Base-by-base conservation (phyloP, 176 grass and related monocot species). In the Juncus inflexus region DNA sequence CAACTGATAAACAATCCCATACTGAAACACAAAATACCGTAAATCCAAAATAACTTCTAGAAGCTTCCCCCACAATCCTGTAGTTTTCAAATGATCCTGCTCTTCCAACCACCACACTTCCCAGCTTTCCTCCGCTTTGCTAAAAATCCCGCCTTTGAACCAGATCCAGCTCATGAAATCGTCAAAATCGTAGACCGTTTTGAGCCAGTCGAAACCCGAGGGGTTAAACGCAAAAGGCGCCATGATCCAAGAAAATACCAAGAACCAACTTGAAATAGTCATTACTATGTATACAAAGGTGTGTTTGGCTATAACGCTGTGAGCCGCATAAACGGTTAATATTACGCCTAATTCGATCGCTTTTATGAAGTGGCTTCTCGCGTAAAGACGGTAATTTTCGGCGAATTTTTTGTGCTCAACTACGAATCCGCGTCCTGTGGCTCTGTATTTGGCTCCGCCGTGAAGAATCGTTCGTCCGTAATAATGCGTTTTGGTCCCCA, bases 111-210 rank as follows among this genome's bases (percentile, higher is more conserved):
- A 97, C 92, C 92, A 97, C 8, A 86, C 72, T 75, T 97, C 92
- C 92, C 92, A 97, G 67, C 87, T 91, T 55, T 97, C 79, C 58
- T 97, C 92, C 74, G 92, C 74, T 70, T 83, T 97, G 66, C 74
- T 73, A 86, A 87, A 97, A 41, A 91, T 79, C 76, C 74, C 55
- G 52, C 85, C 85, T 4, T 83, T 79, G 76, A 63, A 82, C 92
- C 92, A 91, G 55, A 97, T 97, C 92, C 92, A 97, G 85, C 64
- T 91, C 80, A 97, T 97, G 64, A 97, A 97, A 58, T 89, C 92
- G 10, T 97, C 92, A 47, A 91, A 89, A 71, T 91, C 92, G 67
- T 97, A 91, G n/a, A 97, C 92, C 1, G 92, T 97, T 84, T 97
- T 97, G 56, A 97, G 79, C 92, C 92, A 97, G 80, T 97, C 92